Percentiles rank a stretch among this genome's conserved stretches.
phyloP scores from a whole-genome alignment of 2,329 filamentous ascomycete genomes.

The Phaeosphaeria sp. region DNA sequence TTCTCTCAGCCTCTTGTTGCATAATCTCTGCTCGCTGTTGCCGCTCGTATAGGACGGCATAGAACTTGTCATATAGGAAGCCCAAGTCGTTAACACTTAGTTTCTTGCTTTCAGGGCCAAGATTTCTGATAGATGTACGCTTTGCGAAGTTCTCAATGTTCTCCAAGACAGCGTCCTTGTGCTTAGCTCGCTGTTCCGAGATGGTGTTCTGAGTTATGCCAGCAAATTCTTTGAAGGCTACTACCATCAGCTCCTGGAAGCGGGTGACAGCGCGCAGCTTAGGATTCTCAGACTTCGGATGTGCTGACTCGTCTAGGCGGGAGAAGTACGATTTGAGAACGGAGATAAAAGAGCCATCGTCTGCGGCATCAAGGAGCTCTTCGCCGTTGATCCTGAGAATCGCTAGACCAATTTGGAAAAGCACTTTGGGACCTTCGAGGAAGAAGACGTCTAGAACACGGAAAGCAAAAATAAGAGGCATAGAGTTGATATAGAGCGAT shows the following conservation, averaged over 20 bases:
- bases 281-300: conserved; percentile 92
- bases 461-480: conserved; percentile 98
- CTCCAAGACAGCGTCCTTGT: conserved; percentile 91
- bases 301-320: conserved; percentile 90
- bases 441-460: conserved; percentile 98
- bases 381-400: conserved; percentile 97
- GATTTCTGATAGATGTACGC: conserved; percentile 91
- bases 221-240: conserved; percentile 97
- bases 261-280: conserved; percentile 92
- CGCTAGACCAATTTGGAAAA: conserved; percentile 96
- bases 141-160: conserved; percentile 98
- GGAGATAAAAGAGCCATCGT: conserved; percentile 96
- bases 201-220: conserved; percentile 94
- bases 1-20: conserved; percentile 69
- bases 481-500: conserved; percentile 98
- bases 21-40: conserved; percentile 82
- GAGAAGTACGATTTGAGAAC: conserved; percentile 95
- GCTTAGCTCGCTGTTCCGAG: conserved; percentile 84
- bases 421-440: conserved; percentile 93
- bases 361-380: conserved; percentile 87
- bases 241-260: conserved; percentile 98
- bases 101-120: conserved; percentile 94
- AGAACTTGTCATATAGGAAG: conserved; percentile 92
- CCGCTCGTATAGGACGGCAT: conserved; percentile 87
- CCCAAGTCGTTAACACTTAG: conserved; percentile 85